These are phyloP conservation scores for Vicia sativa DNA, from an alignment of 306 rosid genomes.

Conservation along the genomic window DNA sequence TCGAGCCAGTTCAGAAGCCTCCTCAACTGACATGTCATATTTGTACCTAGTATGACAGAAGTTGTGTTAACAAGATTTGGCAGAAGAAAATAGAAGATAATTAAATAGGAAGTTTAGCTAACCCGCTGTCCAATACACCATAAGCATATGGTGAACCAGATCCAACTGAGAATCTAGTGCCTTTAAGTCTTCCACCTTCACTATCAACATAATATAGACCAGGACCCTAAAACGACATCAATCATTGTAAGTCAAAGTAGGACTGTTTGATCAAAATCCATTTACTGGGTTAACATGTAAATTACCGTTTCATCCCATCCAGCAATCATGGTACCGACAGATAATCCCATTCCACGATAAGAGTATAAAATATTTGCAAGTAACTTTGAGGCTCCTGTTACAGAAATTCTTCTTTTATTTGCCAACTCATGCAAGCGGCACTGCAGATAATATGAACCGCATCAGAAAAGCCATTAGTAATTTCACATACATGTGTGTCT, in stretches of 20 bases:
- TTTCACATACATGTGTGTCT: background rate
- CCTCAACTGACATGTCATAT: constrained; percentile 74
- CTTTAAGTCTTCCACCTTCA: constrained; percentile 97
- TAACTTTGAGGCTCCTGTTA: constrained; percentile 93
- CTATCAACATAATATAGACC: constrained; percentile 95
- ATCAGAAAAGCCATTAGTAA: constrained; percentile 32
- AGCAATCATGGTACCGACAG: constrained; percentile 99
- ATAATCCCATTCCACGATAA: constrained; percentile 95
- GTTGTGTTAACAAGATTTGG: constrained; percentile 26
- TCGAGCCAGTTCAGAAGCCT: constrained; percentile 88
- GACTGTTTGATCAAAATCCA: constrained; percentile 8
- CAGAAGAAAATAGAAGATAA: background rate
- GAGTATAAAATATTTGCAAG: constrained; percentile 95
- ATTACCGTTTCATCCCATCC: constrained; percentile 99
- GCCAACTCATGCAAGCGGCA: constrained; percentile 92
- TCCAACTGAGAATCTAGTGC: constrained; percentile 92
- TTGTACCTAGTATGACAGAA: constrained; percentile 55
- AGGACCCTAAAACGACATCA: constrained; percentile 66
- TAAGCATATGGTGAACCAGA: constrained; percentile 98
- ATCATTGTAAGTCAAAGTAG: constrained; percentile 1
- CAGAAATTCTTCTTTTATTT: constrained; percentile 91
- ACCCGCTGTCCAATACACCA: constrained; percentile 94
- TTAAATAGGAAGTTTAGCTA: constrained; percentile 29
- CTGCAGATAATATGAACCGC: constrained; percentile 41
- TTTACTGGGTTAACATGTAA: constrained; percentile 1